Percentiles rank a stretch among this genome's conserved stretches.
phyloP scores from a whole-genome alignment of 169 alveolate species.

The Eimeria sp. region DNA sequence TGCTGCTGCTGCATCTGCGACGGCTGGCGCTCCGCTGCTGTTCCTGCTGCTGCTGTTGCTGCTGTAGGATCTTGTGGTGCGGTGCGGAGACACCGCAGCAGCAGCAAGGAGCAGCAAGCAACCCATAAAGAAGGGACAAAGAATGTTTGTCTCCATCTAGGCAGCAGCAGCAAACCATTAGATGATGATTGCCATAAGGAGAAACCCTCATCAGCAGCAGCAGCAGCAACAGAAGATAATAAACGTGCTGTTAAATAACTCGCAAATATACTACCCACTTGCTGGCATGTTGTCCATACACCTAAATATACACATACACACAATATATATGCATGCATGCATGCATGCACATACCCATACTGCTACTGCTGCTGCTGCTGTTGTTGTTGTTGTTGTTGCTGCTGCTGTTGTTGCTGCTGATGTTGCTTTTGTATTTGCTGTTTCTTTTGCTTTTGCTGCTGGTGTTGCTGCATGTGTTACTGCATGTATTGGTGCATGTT shows the following conservation, averaged over 20 bases:
- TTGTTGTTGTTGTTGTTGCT: background rate
- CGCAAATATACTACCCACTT: slow-evolving; percentile 83
- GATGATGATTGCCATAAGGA: too few relatives aligned
- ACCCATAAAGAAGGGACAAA: slow-evolving; percentile 81
- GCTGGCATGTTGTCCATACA: slow-evolving; percentile 88
- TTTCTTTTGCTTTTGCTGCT: background rate
- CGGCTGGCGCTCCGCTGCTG: background rate
- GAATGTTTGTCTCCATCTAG: slow-evolving; percentile 43
- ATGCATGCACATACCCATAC: background rate
- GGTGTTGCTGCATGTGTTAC: background rate
- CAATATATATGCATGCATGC: background rate
- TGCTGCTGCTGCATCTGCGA: background rate
- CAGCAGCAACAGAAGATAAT: slow-evolving; percentile 71
- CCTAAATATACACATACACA: slow-evolving; percentile 65
- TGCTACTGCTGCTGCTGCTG: background rate
- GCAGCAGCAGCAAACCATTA: background rate
- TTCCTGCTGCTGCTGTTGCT: background rate
- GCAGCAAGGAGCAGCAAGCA: slow-evolving; percentile 75
- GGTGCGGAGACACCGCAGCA: slow-evolving; percentile 32
- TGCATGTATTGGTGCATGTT: background rate
- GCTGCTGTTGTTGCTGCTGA: background rate
- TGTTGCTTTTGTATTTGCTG: background rate
- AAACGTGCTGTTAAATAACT: slow-evolving; percentile 75
- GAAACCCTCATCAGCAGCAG: background rate
- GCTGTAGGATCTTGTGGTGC: background rate